phyloP scores from a whole-genome alignment of 164 flowering plant genomes.

The Platanus orientalis region DNA sequence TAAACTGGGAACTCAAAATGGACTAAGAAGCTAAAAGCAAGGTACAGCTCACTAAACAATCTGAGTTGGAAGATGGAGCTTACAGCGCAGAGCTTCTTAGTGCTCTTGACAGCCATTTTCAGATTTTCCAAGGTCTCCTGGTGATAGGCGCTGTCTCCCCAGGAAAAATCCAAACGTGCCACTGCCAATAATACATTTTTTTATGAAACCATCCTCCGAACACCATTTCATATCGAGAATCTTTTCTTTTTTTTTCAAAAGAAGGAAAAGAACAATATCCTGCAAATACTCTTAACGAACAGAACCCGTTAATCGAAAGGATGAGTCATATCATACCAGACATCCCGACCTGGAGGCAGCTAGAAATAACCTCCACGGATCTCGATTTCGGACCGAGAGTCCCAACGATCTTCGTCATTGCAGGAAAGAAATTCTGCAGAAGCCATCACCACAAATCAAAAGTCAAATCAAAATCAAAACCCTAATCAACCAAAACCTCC shows the following conservation, averaged over 20 bases:
- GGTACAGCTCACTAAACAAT: no score
- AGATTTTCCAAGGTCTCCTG: slow-evolving; percentile 85
- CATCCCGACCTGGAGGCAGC: slow-evolving; percentile 91
- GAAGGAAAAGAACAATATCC: neutral
- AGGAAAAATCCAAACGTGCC: slow-evolving; percentile 91
- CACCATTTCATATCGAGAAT: neutral
- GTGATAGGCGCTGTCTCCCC: slow-evolving; percentile 77
- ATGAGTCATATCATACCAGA: slow-evolving; percentile 48
- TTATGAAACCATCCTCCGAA: neutral
- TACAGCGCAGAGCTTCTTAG: slow-evolving; percentile 93
- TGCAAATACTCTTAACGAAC: neutral
- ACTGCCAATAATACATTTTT: slow-evolving; percentile 30
- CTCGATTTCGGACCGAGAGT: slow-evolving; percentile 80
- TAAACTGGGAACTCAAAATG: no score
- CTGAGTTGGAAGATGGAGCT: slow-evolving; percentile 12
- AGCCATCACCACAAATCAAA: slow-evolving; percentile 6
- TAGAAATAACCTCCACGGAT: slow-evolving; percentile 69
- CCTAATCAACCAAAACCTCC: neutral
- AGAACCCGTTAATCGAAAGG: neutral
- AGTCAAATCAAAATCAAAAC: slow-evolving; percentile 2
- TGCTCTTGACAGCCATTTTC: slow-evolving; percentile 72
- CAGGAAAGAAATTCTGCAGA: slow-evolving; percentile 67
- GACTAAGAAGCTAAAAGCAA: no score
- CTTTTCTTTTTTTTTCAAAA: neutral
- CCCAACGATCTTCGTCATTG: slow-evolving; percentile 91